Evolutionary conservation across 371 early-diverging fungal species (phyloP).

Genomic region (Dipsacomyces acuminosporus): DNA sequence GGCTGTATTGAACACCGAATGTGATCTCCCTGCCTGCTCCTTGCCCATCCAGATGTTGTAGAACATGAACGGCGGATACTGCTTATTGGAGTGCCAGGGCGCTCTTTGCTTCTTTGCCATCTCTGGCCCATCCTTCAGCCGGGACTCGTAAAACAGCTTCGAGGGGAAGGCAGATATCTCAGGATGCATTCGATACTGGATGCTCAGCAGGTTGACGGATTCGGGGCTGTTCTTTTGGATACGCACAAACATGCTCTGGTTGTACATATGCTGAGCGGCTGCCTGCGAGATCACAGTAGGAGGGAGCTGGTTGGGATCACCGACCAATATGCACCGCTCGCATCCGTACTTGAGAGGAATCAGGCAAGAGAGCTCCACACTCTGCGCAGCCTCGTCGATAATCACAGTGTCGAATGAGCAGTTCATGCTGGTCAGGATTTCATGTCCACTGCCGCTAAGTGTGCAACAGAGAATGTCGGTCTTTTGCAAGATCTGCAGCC

Average conservation of each 20-base stretch:
- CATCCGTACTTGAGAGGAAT: slow-evolving; percentile 89
- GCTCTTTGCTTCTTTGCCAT: slow-evolving; percentile 60
- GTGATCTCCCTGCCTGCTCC: slow-evolving; percentile 61
- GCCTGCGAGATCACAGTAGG: slow-evolving; percentile 82
- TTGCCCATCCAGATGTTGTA: slow-evolving; percentile 67
- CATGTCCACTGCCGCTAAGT: slow-evolving; percentile 84
- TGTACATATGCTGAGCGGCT: slow-evolving; percentile 73
- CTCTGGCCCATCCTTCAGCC: slow-evolving; percentile 70
- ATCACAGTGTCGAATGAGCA: slow-evolving; percentile 77
- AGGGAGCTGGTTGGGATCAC: slow-evolving; percentile 97
- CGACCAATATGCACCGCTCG: slow-evolving; percentile 86
- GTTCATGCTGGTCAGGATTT: slow-evolving; percentile 59
- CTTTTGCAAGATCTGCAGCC: slow-evolving; percentile 62
- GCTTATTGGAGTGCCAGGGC: slow-evolving; percentile 65
- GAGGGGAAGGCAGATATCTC: slow-evolving; percentile 83
- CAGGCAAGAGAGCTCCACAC: slow-evolving; percentile 82
- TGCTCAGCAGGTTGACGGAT: slow-evolving; percentile 72
- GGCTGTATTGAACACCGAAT: slow-evolving; percentile 74
- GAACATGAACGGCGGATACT: slow-evolving; percentile 75
- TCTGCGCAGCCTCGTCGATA: slow-evolving; percentile 98
- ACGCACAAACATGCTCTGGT: slow-evolving; percentile 85
- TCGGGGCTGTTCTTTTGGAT: slow-evolving; percentile 56
- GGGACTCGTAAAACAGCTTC: slow-evolving; percentile 73
- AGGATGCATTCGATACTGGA: slow-evolving; percentile 98
- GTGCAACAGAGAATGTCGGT: slow-evolving; percentile 80